A percentile compares a stretch with the other conserved stretches of the same genome.
Evolutionary conservation across 2,329 filamentous ascomycete genomes (phyloP).

Genomic region (Colletotrichum truncatum): DNA sequence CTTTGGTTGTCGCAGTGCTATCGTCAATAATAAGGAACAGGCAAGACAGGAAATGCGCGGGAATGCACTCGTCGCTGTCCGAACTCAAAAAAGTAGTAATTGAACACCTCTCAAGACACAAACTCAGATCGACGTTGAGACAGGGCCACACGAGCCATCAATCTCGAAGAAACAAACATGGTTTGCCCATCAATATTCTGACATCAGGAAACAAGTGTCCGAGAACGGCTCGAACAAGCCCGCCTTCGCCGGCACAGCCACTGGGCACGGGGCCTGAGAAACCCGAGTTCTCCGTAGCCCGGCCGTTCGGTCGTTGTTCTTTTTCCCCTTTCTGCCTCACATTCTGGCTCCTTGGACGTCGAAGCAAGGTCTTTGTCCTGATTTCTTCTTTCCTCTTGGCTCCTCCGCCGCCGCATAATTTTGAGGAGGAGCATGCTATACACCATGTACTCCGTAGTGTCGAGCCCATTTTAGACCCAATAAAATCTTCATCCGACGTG

Average conservation of each 20-base stretch:
- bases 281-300: constrained; percentile 17
- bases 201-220: background rate
- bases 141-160: background rate
- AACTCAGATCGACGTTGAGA: background rate
- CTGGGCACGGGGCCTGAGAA: constrained; percentile 18
- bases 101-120: background rate
- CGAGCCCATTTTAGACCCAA: background rate
- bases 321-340: constrained; percentile 1
- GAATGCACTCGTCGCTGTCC: background rate
- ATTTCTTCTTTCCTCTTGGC: too few relatives aligned
- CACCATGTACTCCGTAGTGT: too few relatives aligned
- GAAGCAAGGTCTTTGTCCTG: background rate
- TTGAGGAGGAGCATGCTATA: too few relatives aligned
- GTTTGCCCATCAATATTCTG: background rate
- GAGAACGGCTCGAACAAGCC: background rate
- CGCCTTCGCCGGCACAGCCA: background rate
- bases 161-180: background rate
- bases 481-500: constrained; percentile 1
- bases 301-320: constrained; percentile 9
- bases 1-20: background rate
- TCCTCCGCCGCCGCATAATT: too few relatives aligned
- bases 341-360: background rate
- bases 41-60: background rate
- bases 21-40: background rate
- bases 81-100: background rate